phyloP scores from a whole-genome alignment of 2,329 filamentous ascomycete species.

The Aureobasidium melanogenum region DNA sequence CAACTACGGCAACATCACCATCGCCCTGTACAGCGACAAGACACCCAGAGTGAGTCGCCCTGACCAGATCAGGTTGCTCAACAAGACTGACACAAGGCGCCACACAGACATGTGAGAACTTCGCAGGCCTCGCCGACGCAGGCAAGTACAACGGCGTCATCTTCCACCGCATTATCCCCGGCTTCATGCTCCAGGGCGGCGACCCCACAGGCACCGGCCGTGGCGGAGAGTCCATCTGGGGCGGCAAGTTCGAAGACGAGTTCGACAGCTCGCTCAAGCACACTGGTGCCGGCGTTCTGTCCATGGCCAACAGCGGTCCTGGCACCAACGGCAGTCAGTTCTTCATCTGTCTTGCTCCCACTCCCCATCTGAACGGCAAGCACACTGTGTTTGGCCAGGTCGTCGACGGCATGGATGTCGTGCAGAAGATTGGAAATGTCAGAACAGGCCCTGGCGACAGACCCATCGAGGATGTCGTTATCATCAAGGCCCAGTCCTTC shows the following conservation, averaged over 20 bases:
- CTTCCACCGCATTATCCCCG: constrained; percentile 64
- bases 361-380: constrained; percentile 83
- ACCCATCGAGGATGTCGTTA: constrained; percentile 72
- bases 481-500: constrained; percentile 30
- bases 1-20: constrained; percentile 26
- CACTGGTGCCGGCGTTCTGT: constrained; percentile 68
- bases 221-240: constrained; percentile 74
- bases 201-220: constrained; percentile 92
- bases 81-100: neutral
- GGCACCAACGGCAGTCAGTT: constrained; percentile 95
- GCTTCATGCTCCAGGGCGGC: constrained; percentile 96
- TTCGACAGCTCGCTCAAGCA: constrained; percentile 77
- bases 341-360: constrained; percentile 87
- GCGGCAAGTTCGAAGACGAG: constrained; percentile 80
- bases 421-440: constrained; percentile 85
- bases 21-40: constrained; percentile 23
- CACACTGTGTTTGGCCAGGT: constrained; percentile 95
- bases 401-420: constrained; percentile 79
- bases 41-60: constrained; percentile 21
- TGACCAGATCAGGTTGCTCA: no score
- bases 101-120: constrained; percentile 26
- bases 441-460: constrained; percentile 72
- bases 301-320: constrained; percentile 93
- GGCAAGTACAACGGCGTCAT: constrained; percentile 28
- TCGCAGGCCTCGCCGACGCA: constrained; percentile 24